These are phyloP conservation scores for Fraxinus albicans DNA, from an alignment of 305 asterid genomes.

Conservation along the genomic window DNA sequence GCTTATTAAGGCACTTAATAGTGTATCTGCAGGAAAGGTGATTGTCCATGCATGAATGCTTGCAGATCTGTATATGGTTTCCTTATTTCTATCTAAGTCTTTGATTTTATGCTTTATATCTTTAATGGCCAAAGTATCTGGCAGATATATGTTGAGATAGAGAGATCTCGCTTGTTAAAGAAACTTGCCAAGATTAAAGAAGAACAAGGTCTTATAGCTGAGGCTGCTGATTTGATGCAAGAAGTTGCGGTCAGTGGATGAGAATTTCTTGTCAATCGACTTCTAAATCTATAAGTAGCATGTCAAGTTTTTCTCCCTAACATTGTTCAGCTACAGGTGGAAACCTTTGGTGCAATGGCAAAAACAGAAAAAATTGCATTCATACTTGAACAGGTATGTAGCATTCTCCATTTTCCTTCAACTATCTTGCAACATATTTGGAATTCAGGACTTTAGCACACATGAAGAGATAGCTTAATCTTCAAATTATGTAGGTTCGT, in stretches of 20 bases:
- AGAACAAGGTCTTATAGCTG: conserved; percentile 49
- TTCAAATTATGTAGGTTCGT: conserved; percentile 57
- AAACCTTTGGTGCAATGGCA: conserved; percentile 98
- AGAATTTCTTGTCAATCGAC: background rate
- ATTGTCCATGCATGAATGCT: background rate
- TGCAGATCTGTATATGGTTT: background rate
- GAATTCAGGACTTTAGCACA: conserved; percentile 15
- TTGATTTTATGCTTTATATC: background rate
- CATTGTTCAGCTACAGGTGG: conserved; percentile 55
- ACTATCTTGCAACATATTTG: conserved; percentile 6
- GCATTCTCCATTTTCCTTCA: background rate
- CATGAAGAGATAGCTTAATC: conserved; percentile 10
- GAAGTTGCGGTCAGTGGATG: conserved; percentile 79
- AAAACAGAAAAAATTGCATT: conserved; percentile 95
- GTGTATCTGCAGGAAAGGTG: conserved; percentile 95
- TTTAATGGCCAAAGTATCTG: background rate
- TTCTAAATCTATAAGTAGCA: background rate
- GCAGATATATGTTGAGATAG: conserved; percentile 59
- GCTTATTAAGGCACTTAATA: conserved; percentile 85
- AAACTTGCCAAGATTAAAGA: conserved; percentile 56
- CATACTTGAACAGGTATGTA: conserved; percentile 85
- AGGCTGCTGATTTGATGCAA: conserved; percentile 64
- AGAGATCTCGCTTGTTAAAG: conserved; percentile 56
- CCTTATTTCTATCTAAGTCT: background rate
- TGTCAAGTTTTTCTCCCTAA: conserved; percentile 14